Conservation (phyloP, 192 early-diverging fungal species). For the Linnemannia exigua region DNA sequence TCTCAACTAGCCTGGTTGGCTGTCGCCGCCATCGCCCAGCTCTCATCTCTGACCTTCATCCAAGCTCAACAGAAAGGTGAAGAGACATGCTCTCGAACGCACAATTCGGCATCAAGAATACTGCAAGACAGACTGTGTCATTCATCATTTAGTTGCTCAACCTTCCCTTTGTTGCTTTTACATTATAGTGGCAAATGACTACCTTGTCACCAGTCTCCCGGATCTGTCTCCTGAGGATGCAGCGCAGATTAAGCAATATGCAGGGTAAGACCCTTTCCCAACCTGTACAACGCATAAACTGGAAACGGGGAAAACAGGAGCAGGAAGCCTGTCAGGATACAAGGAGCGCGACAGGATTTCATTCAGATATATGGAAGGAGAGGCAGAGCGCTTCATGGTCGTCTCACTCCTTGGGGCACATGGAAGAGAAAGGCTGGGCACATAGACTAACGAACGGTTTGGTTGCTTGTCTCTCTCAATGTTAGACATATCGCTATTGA, state of each 20-base stretch:
- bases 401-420: no score
- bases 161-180: background rate
- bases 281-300: background rate
- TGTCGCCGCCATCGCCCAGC: background rate
- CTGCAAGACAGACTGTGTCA: background rate
- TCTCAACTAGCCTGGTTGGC: slow-evolving; percentile 20
- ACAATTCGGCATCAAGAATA: background rate
- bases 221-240: slow-evolving; percentile 38
- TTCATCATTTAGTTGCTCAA: background rate
- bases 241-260: slow-evolving; percentile 57
- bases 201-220: slow-evolving; percentile 53
- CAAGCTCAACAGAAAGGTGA: slow-evolving; percentile 29
- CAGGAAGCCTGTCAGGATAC: background rate
- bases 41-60: slow-evolving; percentile 4
- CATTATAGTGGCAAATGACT: slow-evolving; percentile 50
- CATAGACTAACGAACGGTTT: no score
- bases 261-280: slow-evolving; percentile 47
- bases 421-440: no score
- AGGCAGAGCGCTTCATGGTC: no score
- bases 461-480: background rate
- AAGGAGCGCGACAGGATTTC: background rate
- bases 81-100: background rate
- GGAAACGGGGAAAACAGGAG: background rate
- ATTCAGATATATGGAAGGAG: background rate
- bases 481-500: slow-evolving; percentile 61